Evolutionary conservation across 2,329 filamentous ascomycete species (phyloP).

Genomic region (Hypoxylon sp.): DNA sequence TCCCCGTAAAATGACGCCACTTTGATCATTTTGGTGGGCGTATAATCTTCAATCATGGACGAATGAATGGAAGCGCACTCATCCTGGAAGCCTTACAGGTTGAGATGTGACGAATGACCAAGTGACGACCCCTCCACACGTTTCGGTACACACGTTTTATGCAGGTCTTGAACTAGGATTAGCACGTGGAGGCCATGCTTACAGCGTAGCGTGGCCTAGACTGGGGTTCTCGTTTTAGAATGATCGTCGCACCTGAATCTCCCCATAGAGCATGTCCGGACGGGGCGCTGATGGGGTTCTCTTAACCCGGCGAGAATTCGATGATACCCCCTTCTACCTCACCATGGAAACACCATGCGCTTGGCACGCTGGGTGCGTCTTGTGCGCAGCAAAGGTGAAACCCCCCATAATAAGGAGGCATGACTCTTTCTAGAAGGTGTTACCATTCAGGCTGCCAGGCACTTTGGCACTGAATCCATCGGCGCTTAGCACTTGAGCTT

Average conservation of each 20-base stretch:
- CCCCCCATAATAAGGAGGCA: not conserved
- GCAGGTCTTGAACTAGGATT: constrained; percentile 13
- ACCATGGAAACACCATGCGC: not conserved
- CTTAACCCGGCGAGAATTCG: not conserved
- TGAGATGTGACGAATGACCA: constrained; percentile 17
- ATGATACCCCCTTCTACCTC: not conserved
- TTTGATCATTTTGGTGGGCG: not conserved
- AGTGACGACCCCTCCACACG: not conserved
- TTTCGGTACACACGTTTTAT: constrained; percentile 13
- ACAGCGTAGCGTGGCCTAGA: not conserved
- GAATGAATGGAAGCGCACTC: not conserved
- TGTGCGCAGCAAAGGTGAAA: constrained; percentile 12
- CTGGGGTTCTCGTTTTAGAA: constrained; percentile 1
- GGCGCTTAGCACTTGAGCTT: constrained; percentile 7
- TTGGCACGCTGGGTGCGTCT: not conserved
- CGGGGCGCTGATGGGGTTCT: too few relatives aligned
- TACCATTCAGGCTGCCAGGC: constrained; percentile 1
- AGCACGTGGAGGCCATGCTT: constrained; percentile 31
- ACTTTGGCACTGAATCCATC: not conserved
- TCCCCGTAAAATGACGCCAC: not conserved
- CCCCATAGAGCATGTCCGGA: too few relatives aligned
- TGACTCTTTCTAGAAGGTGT: constrained; percentile 40
- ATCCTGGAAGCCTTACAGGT: constrained; percentile 7
- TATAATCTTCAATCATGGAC: not conserved
- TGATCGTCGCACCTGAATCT: constrained; percentile 3